These are phyloP conservation scores for Arabidopsis hybrid DNA, from an alignment of 441 rosid genomes.

Conservation along the genomic window DNA sequence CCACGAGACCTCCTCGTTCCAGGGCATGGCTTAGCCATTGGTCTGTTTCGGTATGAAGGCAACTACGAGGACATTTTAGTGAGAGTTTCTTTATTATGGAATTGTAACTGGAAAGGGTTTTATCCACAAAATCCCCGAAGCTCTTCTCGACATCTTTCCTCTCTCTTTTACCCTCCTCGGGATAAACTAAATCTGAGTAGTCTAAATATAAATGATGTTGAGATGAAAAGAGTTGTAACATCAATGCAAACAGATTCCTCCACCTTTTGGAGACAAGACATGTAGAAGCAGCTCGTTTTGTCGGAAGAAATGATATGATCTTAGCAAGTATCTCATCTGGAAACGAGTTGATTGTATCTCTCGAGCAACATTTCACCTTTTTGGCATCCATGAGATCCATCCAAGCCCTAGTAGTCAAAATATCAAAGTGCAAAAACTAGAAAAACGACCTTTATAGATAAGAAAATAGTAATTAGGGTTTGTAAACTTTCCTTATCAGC, in stretches of 20 bases:
- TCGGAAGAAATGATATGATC: background rate
- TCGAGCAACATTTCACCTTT: background rate
- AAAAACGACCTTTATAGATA: background rate
- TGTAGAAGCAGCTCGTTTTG: background rate
- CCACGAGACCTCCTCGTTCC: conserved; percentile 3
- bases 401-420: background rate
- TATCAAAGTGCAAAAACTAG: background rate
- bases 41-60: background rate
- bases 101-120: background rate
- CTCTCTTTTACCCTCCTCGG: background rate
- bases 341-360: background rate
- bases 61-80: background rate
- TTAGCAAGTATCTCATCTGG: conserved; percentile 4
- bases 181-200: conserved; percentile 6
- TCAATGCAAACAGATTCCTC: conserved; percentile 17
- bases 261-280: conserved; percentile 11
- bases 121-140: background rate
- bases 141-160: background rate
- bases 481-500: no score
- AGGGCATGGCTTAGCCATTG: background rate
- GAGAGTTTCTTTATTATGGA: conserved; percentile 10
- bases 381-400: background rate
- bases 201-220: conserved; percentile 1
- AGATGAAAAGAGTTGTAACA: background rate
- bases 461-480: background rate